Conservation (phyloP, 176 grass and related monocot genomes). For the Puccinellia tenuiflora region DNA sequence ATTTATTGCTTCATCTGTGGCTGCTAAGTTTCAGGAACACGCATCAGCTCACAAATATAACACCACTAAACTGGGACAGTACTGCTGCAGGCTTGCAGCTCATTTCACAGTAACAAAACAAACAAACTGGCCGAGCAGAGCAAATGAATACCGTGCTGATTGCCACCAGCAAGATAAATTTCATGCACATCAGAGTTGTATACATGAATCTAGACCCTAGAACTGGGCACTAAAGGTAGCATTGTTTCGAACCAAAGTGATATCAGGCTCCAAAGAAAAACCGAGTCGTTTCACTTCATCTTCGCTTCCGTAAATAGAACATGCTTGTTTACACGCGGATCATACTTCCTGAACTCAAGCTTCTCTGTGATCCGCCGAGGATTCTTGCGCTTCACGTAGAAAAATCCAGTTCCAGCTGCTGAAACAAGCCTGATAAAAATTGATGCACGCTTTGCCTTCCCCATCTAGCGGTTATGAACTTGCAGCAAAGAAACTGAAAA, state of each 20-base stretch:
- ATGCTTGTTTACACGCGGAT: constrained; percentile 65
- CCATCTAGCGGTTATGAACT: constrained; percentile 28
- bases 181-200: not conserved
- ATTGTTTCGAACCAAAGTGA: not conserved
- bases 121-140: not conserved
- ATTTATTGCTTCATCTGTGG: not conserved
- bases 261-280: not conserved
- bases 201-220: not conserved
- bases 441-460: constrained; percentile 61
- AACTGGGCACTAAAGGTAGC: not conserved
- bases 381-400: constrained; percentile 73
- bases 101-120: not conserved
- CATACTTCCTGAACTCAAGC: constrained; percentile 72
- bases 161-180: not conserved
- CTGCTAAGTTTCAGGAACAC: not conserved
- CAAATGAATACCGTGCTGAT: not conserved
- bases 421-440: constrained; percentile 70
- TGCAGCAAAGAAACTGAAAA: not conserved
- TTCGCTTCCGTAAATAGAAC: constrained; percentile 75
- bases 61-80: not conserved
- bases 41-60: not conserved
- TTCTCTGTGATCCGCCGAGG: constrained; percentile 57
- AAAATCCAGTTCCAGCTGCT: constrained; percentile 66
- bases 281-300: constrained; percentile 42
- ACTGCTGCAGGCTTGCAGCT: not conserved